Evolutionary conservation across 306 rosid genomes (phyloP).

Genomic region (Ziziphus jujuba): DNA sequence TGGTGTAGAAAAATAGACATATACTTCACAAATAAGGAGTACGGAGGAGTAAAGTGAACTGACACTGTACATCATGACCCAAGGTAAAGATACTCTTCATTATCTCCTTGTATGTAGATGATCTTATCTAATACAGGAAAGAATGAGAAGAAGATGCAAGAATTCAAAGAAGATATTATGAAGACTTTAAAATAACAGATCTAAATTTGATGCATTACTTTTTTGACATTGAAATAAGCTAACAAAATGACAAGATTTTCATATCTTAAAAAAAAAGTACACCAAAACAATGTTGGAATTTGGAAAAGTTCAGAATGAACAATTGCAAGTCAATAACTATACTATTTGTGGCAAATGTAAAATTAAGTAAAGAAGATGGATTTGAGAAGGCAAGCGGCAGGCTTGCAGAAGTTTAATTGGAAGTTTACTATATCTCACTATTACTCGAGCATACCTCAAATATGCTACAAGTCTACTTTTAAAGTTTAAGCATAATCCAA

Average conservation of each 20-base stretch:
- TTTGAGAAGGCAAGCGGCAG: neutral
- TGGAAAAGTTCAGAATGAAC: neutral
- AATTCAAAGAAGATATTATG: neutral
- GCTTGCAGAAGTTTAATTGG: neutral
- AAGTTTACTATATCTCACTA: neutral
- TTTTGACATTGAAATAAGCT: neutral
- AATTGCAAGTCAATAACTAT: neutral
- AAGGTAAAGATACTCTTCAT: neutral
- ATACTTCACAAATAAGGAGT: slow-evolving; percentile 1
- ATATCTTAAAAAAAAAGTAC: slow-evolving; percentile 1
- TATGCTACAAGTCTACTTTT: slow-evolving; percentile 10
- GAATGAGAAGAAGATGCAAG: neutral
- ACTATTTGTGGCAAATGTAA: neutral
- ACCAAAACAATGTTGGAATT: neutral
- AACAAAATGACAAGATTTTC: neutral
- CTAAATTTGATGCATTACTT: slow-evolving; percentile 14
- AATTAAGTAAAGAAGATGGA: neutral
- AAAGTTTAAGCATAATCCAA: slow-evolving; percentile 13
- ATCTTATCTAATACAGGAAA: neutral
- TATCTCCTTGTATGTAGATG: neutral
- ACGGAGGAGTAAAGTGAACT: neutral
- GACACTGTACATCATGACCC: slow-evolving; percentile 1
- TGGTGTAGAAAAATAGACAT: neutral
- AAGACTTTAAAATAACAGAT: neutral
- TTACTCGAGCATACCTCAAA: neutral